Evolutionary conservation across 768 basidiomycete genomes (phyloP).

Genomic region (Tylopilus subfusipes): DNA sequence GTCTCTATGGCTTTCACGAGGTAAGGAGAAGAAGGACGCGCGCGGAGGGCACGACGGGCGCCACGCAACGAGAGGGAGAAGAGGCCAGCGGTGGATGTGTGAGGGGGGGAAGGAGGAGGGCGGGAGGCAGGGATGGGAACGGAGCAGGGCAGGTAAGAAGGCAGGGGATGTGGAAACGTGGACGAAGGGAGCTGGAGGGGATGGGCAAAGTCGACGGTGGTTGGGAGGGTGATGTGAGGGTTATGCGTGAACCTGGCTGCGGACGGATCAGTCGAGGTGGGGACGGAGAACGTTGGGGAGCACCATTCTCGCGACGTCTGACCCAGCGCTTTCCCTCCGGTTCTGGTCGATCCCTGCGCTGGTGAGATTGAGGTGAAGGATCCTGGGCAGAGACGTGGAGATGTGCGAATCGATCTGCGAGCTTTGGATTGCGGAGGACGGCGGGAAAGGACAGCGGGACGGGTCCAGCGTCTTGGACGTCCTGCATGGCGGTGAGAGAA

Average conservation of each 20-base stretch:
- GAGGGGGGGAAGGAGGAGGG: slow-evolving; percentile 42
- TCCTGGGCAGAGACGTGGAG: slow-evolving; percentile 31
- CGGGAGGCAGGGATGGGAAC: slow-evolving; percentile 46
- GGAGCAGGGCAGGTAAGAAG: slow-evolving; percentile 63
- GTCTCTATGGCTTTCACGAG: slow-evolving; percentile 69
- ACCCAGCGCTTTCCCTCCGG: slow-evolving; percentile 79
- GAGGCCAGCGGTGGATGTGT: slow-evolving; percentile 65
- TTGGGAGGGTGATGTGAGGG: slow-evolving; percentile 65
- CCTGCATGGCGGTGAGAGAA: neutral
- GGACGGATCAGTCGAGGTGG: neutral
- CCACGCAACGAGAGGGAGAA: slow-evolving; percentile 77
- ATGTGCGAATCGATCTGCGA: slow-evolving; percentile 53
- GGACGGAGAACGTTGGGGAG: slow-evolving; percentile 16
- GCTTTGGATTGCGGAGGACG: slow-evolving; percentile 56
- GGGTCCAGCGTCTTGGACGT: slow-evolving; percentile 19
- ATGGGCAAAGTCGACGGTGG: slow-evolving; percentile 50
- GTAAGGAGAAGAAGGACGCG: slow-evolving; percentile 45
- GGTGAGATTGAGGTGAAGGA: neutral
- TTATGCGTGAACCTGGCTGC: slow-evolving; percentile 71
- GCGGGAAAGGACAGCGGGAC: slow-evolving; percentile 70
- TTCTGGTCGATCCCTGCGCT: slow-evolving; percentile 43
- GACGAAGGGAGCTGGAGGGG: slow-evolving; percentile 41
- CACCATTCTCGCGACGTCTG: slow-evolving; percentile 75
- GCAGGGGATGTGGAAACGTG: slow-evolving; percentile 78
- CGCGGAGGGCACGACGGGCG: slow-evolving; percentile 63